phyloP scores from a whole-genome alignment of 2,329 filamentous ascomycete genomes.

The Cyanodermella asteris region DNA sequence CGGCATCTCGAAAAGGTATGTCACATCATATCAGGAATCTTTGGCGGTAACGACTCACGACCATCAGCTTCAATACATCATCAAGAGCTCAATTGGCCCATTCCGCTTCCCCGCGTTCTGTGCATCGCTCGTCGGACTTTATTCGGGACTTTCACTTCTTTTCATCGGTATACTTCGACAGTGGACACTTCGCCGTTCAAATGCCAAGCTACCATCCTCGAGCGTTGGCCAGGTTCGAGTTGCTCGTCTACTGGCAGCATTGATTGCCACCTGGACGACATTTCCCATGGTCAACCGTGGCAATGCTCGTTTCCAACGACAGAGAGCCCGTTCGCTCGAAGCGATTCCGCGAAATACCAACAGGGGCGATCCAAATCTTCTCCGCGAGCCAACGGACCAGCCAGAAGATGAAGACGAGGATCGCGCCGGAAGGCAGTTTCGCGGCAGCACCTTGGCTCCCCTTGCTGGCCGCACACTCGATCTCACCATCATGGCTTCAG shows the following conservation, averaged over 20 bases:
- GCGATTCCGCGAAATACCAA: constrained; percentile 1
- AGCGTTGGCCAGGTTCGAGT: constrained; percentile 1
- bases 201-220: neutral
- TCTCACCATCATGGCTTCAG: constrained; percentile 56
- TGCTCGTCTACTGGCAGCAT: constrained; percentile 21
- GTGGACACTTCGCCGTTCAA: neutral
- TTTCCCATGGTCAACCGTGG: too few relatives aligned
- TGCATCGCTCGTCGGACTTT: constrained; percentile 28
- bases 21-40: neutral
- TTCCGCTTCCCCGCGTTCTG: constrained; percentile 32
- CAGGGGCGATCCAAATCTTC: constrained; percentile 5
- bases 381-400: neutral
- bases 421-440: neutral
- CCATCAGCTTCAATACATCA: constrained; percentile 16
- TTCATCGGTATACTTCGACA: constrained; percentile 9
- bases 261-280: constrained; percentile 27
- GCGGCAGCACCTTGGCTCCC: neutral
- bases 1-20: neutral
- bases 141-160: constrained; percentile 22
- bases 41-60: neutral
- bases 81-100: constrained; percentile 19
- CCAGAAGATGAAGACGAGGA: neutral
- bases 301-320: constrained; percentile 25
- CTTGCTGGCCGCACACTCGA: constrained; percentile 57
- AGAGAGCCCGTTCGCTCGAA: constrained; percentile 16